Base-by-base conservation (phyloP, 257 asterid species). In the Gentiana macrophylla region DNA sequence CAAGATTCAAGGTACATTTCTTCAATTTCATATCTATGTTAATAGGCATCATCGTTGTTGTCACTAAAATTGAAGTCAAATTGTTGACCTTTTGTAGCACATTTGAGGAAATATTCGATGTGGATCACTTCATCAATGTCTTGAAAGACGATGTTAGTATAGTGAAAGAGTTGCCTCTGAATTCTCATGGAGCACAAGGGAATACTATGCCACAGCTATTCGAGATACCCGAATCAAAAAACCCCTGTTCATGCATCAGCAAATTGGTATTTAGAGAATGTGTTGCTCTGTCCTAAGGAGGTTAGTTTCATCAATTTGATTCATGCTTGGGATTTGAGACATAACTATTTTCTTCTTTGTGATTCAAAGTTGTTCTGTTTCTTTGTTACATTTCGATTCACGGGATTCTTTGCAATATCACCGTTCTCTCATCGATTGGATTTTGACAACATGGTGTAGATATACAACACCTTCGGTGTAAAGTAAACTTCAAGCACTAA, bases 341-440 rank as follows among this genome's bases (percentile, higher is more conserved):
- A 15, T 15, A 15, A 15, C 24, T 15, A 15, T 15, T 15, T 15
- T 15, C 24, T 15, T 15, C 24, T 15, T 15, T 15, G 24, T 15
- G 24, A 15, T 15, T 15, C 24, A 15, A 0, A n/a, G n/a, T n/a
- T 15, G 24, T 15, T 15, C 24, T 15, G 24, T 15, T 15, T 15
- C 24, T 15, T 15, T 15, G 24, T 15, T 15, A 15, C 24, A 15
- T 62, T 65, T 46, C 75, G 72, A 78, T 70, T 50, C n/a, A 68
- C 52, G 81, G 81, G 63, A 62, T 76, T 41, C 56, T 51, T n/a
- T n/a, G 78, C 81, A 46, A 62, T 76, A 55, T 70, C 81, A 56
- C 81, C 81, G 47, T 76, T 76, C 62, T 76, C 81, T 59, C 81
- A 76, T 55, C 78, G 78, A 32, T 56, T 76, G 68, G 76, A 75